phyloP scores from a whole-genome alignment of 345 rosid species.

The Pseudoturritis turrita region DNA sequence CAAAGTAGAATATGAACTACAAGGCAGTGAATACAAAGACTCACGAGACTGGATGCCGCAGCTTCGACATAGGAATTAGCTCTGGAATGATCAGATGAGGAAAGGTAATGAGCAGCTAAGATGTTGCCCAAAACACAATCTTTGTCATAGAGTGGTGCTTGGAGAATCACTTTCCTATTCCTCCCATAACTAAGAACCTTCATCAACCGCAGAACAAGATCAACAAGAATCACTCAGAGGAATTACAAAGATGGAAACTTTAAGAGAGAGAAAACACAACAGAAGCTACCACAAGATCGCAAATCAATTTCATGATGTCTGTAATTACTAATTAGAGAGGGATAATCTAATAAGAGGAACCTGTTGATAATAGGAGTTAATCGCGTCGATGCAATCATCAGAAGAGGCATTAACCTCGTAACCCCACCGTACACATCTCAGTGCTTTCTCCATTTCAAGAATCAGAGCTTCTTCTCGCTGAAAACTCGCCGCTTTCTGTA shows the following conservation, averaged over 20 bases:
- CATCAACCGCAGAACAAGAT: neutral
- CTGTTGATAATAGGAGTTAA: conserved; percentile 70
- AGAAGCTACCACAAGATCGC: neutral
- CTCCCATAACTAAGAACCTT: conserved; percentile 78
- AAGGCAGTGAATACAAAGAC: conserved; percentile 12
- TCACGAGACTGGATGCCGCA: conserved; percentile 57
- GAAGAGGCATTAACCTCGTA: conserved; percentile 61
- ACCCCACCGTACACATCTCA: conserved; percentile 70
- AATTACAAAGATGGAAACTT: conserved; percentile 11
- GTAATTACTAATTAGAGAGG: neutral
- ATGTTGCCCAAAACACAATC: conserved; percentile 73
- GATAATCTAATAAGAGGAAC: conserved; percentile 25
- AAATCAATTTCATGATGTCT: neutral
- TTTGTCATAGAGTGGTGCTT: conserved; percentile 55
- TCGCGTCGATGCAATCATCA: conserved; percentile 60
- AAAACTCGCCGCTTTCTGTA: neutral
- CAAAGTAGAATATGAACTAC: neutral
- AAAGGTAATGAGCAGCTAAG: conserved; percentile 72
- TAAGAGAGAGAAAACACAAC: neutral
- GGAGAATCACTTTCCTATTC: conserved; percentile 55
- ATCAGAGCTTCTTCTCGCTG: neutral
- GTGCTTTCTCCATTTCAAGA: conserved; percentile 39
- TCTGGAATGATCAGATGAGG: conserved; percentile 40
- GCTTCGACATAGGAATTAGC: conserved; percentile 41
- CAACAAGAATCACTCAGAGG: neutral